phyloP scores from a whole-genome alignment of 768 basidiomycete genomes.

The Termitomyces sp. region DNA sequence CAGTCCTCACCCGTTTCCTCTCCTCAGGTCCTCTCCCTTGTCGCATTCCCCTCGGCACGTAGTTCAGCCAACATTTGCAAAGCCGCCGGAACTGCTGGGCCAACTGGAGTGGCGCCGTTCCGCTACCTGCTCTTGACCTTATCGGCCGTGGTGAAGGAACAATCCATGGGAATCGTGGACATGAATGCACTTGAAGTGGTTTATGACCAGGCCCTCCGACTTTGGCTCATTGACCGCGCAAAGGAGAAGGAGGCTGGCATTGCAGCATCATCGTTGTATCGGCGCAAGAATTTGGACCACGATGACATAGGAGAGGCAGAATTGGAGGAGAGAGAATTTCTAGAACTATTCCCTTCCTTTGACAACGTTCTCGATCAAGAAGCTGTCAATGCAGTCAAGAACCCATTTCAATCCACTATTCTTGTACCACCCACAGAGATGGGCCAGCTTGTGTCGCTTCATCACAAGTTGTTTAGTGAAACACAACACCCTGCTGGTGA shows the following conservation, averaged over 20 bases:
- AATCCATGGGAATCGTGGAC: conserved; percentile 31
- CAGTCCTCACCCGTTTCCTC: conserved; percentile 17
- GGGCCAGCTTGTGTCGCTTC: conserved; percentile 39
- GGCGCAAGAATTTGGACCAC: conserved; percentile 48
- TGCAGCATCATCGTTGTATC: conserved; percentile 73
- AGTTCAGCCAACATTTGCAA: conserved; percentile 33
- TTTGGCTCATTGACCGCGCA: conserved; percentile 81
- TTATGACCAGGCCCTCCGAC: conserved; percentile 68
- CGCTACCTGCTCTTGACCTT: conserved; percentile 42
- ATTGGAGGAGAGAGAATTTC: conserved; percentile 78
- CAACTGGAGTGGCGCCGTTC: conserved; percentile 29
- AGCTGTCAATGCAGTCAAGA: conserved; percentile 7
- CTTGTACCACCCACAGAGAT: conserved; percentile 31
- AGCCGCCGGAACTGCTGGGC: conserved; percentile 17
- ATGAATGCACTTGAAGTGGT: conserved; percentile 36
- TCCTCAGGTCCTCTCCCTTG: conserved; percentile 27
- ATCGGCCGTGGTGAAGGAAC: conserved; percentile 40
- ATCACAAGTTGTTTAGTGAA: conserved; percentile 36
- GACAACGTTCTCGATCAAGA: conserved; percentile 49
- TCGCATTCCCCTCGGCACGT: conserved; percentile 49
- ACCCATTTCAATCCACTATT: conserved; percentile 6
- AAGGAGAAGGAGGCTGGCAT: conserved; percentile 60
- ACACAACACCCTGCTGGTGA: not conserved
- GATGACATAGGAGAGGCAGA: conserved; percentile 62
- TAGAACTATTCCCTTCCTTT: conserved; percentile 80